Conservation (phyloP, 495 filamentous ascomycete genomes). For the Penicillium cataractarum region DNA sequence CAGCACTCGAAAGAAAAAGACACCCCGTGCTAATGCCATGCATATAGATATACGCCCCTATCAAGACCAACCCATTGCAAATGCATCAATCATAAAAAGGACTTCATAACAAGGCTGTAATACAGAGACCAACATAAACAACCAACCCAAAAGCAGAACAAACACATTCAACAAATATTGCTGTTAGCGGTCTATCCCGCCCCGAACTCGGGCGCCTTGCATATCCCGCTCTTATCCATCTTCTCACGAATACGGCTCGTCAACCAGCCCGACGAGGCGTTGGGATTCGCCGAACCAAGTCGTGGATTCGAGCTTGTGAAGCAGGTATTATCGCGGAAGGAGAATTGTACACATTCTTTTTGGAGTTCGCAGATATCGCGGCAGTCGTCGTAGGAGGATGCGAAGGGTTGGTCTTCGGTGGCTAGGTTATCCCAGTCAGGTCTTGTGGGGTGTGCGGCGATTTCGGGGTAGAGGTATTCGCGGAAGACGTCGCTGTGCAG, state of each 20-base stretch:
- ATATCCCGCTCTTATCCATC: conserved; percentile 38
- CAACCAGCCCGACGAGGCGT: conserved; percentile 42
- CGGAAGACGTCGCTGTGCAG: conserved; percentile 50
- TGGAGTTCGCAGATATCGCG: conserved; percentile 33
- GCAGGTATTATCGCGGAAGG: conserved; percentile 37
- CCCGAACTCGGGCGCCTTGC: conserved; percentile 39
- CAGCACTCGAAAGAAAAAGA: not conserved
- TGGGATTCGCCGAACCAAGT: conserved; percentile 33
- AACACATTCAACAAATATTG: not conserved
- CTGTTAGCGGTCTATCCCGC: conserved; percentile 4
- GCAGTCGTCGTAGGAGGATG: conserved; percentile 41
- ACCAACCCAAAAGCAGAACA: not conserved
- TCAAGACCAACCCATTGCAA: conserved; percentile 6
- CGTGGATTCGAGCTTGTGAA: conserved; percentile 38
- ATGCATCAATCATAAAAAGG: conserved; percentile 1
- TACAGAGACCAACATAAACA: not conserved
- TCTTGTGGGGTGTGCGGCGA: conserved; percentile 31
- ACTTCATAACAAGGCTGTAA: not conserved
- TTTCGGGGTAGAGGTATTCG: conserved; percentile 45
- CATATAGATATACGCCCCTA: conserved; percentile 10
- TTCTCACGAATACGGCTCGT: conserved; percentile 36
- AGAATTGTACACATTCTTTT: conserved; percentile 42
- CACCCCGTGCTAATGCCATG: conserved; percentile 13
- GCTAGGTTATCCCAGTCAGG: conserved; percentile 51
- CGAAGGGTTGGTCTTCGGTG: conserved; percentile 37